phyloP scores from a whole-genome alignment of 495 filamentous ascomycete genomes.

The Acidiella bohemica region DNA sequence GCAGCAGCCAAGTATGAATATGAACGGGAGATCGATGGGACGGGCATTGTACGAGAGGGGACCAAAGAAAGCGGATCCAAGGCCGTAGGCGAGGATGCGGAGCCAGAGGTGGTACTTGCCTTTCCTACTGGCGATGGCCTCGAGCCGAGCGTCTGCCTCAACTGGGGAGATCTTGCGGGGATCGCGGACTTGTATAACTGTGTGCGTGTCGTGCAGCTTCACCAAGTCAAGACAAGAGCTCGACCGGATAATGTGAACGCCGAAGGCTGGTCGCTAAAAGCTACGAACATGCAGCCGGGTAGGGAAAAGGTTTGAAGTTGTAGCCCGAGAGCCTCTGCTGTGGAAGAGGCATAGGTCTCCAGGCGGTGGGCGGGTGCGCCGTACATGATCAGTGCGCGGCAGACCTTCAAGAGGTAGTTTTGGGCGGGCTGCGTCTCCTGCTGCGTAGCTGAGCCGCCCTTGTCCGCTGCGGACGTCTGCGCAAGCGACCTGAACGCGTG shows the following conservation, averaged over 20 bases:
- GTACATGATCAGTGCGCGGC: background rate
- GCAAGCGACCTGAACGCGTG: too few species aligned
- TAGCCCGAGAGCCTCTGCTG: slow-evolving; percentile 1
- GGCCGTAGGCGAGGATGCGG: slow-evolving; percentile 6
- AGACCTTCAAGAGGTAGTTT: background rate
- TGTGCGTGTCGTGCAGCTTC: background rate
- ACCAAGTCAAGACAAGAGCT: background rate
- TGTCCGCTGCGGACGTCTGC: too few species aligned
- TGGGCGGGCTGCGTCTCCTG: background rate
- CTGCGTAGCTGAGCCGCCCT: too few species aligned
- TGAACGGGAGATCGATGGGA: slow-evolving; percentile 7
- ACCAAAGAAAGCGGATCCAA: slow-evolving; percentile 4
- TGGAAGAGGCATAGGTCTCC: background rate
- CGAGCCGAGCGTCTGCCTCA: background rate
- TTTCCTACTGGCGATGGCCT: background rate
- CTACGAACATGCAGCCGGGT: slow-evolving; percentile 12
- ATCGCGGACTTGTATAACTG: background rate
- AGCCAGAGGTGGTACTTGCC: background rate
- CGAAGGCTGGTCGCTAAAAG: slow-evolving; percentile 9
- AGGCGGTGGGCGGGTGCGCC: slow-evolving; percentile 18
- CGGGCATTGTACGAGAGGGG: slow-evolving; percentile 7
- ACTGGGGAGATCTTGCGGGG: background rate
- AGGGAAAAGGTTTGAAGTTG: slow-evolving; percentile 8
- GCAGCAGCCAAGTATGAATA: slow-evolving; percentile 3
- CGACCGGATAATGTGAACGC: background rate